Evolutionary conservation across 2,329 filamentous ascomycete species (phyloP).

Genomic region (Sclerotinia subarctica): DNA sequence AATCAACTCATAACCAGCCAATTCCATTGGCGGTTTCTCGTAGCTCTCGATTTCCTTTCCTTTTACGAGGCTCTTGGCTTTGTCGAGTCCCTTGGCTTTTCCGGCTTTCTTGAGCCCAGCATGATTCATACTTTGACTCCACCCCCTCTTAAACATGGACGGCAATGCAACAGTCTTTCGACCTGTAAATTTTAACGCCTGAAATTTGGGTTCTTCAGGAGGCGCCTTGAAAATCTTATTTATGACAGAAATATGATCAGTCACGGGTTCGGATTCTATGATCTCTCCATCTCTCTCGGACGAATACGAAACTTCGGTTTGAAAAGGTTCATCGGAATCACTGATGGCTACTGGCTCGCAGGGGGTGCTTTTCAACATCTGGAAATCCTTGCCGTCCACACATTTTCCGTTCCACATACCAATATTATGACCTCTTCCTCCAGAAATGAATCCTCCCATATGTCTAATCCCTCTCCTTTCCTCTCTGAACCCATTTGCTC

Average conservation of each 20-base stretch:
- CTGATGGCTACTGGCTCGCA: background rate
- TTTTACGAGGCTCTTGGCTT: background rate
- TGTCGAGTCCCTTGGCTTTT: background rate
- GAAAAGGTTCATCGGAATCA: background rate
- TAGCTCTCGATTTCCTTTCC: background rate
- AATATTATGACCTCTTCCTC: no score
- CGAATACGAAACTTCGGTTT: background rate
- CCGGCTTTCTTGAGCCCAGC: background rate
- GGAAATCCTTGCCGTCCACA: background rate
- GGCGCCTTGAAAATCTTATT: background rate
- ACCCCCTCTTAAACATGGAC: fast-evolving
- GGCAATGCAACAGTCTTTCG: background rate
- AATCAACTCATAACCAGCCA: no score
- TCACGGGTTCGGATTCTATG: background rate
- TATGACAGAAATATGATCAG: background rate
- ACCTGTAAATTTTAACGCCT: background rate
- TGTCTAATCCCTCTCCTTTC: background rate
- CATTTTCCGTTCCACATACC: no score
- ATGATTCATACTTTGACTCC: background rate
- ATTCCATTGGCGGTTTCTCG: no score
- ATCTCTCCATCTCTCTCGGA: background rate
- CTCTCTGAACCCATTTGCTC: background rate
- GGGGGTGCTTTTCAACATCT: background rate
- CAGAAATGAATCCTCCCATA: background rate
- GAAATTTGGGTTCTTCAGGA: background rate